Base-by-base conservation (phyloP, 345 rosid genomes). In the Citrus sp. region DNA sequence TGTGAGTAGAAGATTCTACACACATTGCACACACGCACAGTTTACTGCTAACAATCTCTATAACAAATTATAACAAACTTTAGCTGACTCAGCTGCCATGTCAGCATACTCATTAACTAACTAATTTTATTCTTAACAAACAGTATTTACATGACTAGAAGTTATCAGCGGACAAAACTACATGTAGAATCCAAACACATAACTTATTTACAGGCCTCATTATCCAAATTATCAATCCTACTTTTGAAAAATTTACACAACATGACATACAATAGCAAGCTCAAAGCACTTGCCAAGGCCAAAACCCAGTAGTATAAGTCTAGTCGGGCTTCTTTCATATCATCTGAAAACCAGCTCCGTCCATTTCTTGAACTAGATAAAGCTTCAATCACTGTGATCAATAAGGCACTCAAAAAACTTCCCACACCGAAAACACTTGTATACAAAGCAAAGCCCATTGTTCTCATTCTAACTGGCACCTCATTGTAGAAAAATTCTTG, bases 401-500 rank as follows among this genome's bases (percentile, higher is more conserved):
- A 40, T 30, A 90, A 67, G 24, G 99, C 97, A 74, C 98, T 91
- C 84, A 90, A 59, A 68, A 96, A 93, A 78, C 99, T 90, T 63
- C 99, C 99, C 2, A 94, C 95, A 0, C 99, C 99, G 34, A 96
- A 96, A 12, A 96, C 99, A 56, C 99, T 92, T 0, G 97, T 93
- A 75, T 93, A 91, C 12, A 96, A 77, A 0, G 99, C 98, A 73
- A 96, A 93, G 6, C 95, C 99, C 97, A 93, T 90, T 0, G 99
- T 91, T 78, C 92, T 85, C 99, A 96, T 96, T 66, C 87, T 86
- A 0, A 85, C 86, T 0, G 99, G 99, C 16, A 96, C 98, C 78
- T 96, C 97, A 37, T 86, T 85, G 81, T 95, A 95, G 79, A 95
- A 95, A 81, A 93, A 95, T 86, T 95, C 99, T 80, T 95, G 99